phyloP scores from a whole-genome alignment of 2,329 filamentous ascomycete genomes.

The Pyrenochaeta sp. region DNA sequence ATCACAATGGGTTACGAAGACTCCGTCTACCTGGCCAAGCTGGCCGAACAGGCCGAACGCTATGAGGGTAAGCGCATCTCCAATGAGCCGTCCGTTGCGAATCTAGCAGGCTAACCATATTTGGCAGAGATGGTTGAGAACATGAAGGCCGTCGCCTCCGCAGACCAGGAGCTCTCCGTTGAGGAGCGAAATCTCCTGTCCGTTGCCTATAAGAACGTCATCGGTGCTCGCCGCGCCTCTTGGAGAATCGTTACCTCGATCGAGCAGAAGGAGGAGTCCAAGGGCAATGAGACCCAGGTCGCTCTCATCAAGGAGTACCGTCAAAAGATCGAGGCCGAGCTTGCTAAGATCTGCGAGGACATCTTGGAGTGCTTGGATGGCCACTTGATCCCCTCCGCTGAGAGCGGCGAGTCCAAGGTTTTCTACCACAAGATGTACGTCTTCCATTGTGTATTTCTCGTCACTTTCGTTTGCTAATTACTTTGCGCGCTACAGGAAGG shows the following conservation, averaged over 20 bases:
- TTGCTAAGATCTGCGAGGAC: constrained; percentile 97
- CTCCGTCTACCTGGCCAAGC: constrained; percentile 99
- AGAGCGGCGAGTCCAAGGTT: constrained; percentile 97
- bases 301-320: constrained; percentile 96
- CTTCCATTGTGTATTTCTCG: not conserved
- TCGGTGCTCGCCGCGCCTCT: constrained; percentile 93
- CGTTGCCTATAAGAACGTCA: constrained; percentile 99
- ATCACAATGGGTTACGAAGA: constrained; percentile 97
- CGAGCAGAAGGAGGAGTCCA: constrained; percentile 99
- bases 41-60: constrained; percentile 99
- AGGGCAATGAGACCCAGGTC: constrained; percentile 94
- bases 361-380: constrained; percentile 94
- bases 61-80: constrained; percentile 79
- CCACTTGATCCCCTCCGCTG: constrained; percentile 91
- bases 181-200: constrained; percentile 98
- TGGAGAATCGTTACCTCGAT: constrained; percentile 99
- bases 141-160: constrained; percentile 97
- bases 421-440: constrained; percentile 99
- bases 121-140: constrained; percentile 96
- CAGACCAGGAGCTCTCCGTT: constrained; percentile 71
- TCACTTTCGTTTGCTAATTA: constrained; percentile 24
- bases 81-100: constrained; percentile 6
- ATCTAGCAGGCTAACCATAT: constrained; percentile 22
- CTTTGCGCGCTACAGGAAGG: constrained; percentile 74
- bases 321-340: constrained; percentile 96